These are phyloP conservation scores for Trichoderma lentiforme DNA, from an alignment of 2,329 filamentous ascomycete species.

Conservation along the genomic window DNA sequence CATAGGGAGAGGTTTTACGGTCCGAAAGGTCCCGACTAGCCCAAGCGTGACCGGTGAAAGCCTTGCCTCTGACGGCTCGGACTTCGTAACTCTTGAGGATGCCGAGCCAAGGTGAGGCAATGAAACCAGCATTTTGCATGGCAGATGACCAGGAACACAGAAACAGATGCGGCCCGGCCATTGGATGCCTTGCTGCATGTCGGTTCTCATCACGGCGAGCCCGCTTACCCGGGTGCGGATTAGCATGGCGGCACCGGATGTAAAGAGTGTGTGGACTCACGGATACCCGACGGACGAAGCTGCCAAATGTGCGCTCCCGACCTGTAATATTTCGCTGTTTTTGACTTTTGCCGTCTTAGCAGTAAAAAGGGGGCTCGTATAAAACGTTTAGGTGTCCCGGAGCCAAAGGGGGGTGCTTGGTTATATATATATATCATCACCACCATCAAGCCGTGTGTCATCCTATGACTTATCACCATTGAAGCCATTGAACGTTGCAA, in stretches of 20 bases:
- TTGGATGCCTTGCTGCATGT: conserved; percentile 4
- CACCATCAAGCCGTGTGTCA: not conserved
- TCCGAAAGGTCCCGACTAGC: conserved; percentile 10
- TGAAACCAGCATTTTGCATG: not conserved
- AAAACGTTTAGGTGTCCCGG: not conserved
- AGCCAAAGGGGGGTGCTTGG: not conserved
- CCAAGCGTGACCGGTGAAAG: not conserved
- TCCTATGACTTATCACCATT: not conserved
- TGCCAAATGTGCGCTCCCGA: not conserved
- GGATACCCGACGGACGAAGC: not conserved
- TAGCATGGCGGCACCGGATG: not conserved
- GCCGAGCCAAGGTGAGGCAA: not conserved
- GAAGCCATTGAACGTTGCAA: not conserved
- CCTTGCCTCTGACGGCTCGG: not conserved
- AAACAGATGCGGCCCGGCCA: not conserved
- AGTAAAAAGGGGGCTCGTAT: not conserved
- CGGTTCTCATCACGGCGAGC: conserved; percentile 2
- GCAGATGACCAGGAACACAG: conserved; percentile 5
- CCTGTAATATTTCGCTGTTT: not conserved
- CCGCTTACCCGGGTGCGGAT: conserved; percentile 9
- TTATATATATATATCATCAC: not conserved
- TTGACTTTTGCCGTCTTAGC: not conserved
- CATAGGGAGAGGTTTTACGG: not conserved
- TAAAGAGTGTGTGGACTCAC: not conserved
- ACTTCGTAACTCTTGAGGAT: not conserved